Evolutionary conservation across 331 rosid genomes (phyloP).

Genomic region (Acacia concinna): DNA sequence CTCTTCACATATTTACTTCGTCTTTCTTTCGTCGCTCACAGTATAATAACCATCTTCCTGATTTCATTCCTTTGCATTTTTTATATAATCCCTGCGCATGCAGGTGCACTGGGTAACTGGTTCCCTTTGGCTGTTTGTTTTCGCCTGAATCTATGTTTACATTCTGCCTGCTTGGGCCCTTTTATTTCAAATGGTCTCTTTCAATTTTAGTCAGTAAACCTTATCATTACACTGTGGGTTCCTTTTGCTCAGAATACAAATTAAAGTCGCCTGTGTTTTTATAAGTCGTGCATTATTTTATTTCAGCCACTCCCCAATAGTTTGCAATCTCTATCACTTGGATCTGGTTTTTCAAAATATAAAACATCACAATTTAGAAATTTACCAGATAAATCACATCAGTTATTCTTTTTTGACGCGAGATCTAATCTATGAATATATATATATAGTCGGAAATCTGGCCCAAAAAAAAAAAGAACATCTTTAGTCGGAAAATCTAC

Average conservation of each 20-base stretch:
- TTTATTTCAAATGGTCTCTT: neutral
- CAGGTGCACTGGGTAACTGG: constrained; percentile 31
- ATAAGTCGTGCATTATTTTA: neutral
- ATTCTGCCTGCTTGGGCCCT: constrained; percentile 5
- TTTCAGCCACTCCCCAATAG: neutral
- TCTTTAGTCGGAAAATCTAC: neutral
- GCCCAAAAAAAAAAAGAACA: no score
- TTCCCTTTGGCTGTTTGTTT: constrained; percentile 27
- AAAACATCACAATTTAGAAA: neutral
- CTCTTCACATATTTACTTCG: constrained; percentile 36
- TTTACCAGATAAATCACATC: neutral
- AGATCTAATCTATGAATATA: neutral
- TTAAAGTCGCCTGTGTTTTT: neutral
- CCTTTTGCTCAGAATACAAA: neutral
- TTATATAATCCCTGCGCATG: constrained; percentile 41
- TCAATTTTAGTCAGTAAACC: constrained; percentile 8
- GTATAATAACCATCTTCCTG: constrained; percentile 3
- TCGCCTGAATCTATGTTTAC: constrained; percentile 28
- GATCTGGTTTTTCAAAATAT: neutral
- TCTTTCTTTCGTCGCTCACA: neutral
- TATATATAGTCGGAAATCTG: no score
- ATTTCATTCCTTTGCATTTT: constrained; percentile 10
- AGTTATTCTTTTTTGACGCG: neutral
- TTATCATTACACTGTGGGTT: constrained; percentile 18
- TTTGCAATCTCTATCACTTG: neutral